Evolutionary conservation across 176 grass and related monocot species (phyloP).

Genomic region (Poa pratensis): DNA sequence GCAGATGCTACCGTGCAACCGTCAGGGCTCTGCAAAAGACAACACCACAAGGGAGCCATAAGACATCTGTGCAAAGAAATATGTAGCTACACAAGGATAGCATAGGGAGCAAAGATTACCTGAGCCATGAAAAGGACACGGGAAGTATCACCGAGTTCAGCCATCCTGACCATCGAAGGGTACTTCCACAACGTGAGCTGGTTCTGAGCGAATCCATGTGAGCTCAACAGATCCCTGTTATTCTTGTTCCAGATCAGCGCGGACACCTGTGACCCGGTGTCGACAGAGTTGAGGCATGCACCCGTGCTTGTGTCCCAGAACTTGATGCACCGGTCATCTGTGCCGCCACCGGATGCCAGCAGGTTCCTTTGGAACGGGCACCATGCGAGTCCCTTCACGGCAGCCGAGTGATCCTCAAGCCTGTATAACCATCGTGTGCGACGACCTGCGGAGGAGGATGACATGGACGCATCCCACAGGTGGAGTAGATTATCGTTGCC

Average conservation of each 20-base stretch:
- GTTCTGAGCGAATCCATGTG: not conserved
- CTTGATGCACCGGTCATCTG: not conserved
- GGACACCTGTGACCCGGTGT: not conserved
- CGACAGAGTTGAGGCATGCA: not conserved
- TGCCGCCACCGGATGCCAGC: not conserved
- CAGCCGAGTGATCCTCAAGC: not conserved
- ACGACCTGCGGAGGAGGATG: not conserved
- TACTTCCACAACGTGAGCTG: not conserved
- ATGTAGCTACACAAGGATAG: not conserved
- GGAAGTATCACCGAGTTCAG: not conserved
- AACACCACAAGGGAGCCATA: not conserved
- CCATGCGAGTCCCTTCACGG: not conserved
- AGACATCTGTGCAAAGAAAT: not conserved
- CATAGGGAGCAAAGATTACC: not conserved
- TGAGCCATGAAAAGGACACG: slow-evolving; percentile 9
- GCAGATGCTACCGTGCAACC: not conserved
- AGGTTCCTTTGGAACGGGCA: not conserved
- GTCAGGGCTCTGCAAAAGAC: not conserved
- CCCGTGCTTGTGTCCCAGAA: not conserved
- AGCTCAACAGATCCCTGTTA: not conserved
- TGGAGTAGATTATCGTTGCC: not conserved
- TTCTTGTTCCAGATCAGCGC: not conserved
- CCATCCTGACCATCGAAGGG: not conserved
- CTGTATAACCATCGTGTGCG: not conserved
- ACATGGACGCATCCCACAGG: not conserved